These are phyloP conservation scores for Vaccinium macrocarpon DNA, from an alignment of 148 eudicot species.

Conservation along the genomic window DNA sequence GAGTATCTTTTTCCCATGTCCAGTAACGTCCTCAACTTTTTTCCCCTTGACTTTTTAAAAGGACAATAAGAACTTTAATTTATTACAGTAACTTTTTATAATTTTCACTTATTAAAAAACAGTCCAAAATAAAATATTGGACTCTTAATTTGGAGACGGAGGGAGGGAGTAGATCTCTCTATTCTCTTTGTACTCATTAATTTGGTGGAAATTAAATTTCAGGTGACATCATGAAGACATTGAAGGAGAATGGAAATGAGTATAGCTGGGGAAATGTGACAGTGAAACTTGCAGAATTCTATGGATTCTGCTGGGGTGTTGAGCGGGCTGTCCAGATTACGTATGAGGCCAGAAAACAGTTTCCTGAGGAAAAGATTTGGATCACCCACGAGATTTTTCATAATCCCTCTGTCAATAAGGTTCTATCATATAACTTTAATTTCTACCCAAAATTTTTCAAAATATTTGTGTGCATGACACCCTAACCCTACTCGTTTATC, in stretches of 20 bases:
- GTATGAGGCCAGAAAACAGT: conserved; percentile 89
- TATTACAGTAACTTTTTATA: no score
- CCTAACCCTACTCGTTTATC: neutral
- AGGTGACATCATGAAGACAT: conserved; percentile 84
- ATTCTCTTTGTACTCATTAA: neutral
- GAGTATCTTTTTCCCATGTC: no score
- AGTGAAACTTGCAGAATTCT: conserved; percentile 81
- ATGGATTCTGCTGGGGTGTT: conserved; percentile 98
- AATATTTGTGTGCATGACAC: neutral
- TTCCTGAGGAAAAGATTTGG: conserved; percentile 82
- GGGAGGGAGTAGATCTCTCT: no score
- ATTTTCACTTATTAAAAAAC: no score
- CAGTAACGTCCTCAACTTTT: no score
- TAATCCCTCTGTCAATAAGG: conserved; percentile 96
- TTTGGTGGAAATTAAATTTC: conserved; percentile 17
- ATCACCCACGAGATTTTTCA: conserved; percentile 93
- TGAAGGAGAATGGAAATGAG: conserved; percentile 82
- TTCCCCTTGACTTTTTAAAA: no score
- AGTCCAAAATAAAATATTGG: no score
- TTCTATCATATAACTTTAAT: neutral
- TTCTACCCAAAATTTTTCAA: neutral
- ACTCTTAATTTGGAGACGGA: no score
- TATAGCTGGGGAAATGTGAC: conserved; percentile 97
- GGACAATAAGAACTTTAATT: no score
- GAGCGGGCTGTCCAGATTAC: conserved; percentile 95